Conservation (phyloP, 305 asterid species). For the Galium porrigens region DNA sequence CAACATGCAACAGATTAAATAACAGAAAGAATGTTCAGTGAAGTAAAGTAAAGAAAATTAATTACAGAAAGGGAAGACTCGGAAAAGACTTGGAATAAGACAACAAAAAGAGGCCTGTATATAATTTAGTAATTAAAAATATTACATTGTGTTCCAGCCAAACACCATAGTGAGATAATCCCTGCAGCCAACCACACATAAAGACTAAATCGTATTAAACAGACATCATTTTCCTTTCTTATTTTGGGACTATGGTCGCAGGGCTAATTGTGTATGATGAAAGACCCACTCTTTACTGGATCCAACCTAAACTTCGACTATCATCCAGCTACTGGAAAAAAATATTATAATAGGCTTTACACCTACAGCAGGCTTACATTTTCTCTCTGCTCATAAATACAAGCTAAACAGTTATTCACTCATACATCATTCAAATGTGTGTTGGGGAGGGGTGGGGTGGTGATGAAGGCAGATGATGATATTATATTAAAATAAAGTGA, state of each 20-base stretch:
- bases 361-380: background rate
- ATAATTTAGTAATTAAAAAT: no score
- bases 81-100: background rate
- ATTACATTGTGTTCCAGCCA: background rate
- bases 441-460: no score
- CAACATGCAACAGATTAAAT: background rate
- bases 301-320: background rate
- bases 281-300: background rate
- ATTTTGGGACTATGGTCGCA: background rate
- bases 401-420: background rate
- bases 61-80: no score
- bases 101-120: background rate
- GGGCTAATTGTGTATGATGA: background rate
- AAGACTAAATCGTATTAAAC: background rate
- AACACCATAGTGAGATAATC: background rate
- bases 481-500: background rate
- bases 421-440: background rate
- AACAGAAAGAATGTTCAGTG: background rate
- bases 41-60: background rate
- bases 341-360: no score
- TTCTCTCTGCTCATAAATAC: slow-evolving; percentile 1
- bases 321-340: background rate
- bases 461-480: background rate
- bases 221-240: background rate
- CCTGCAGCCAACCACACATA: background rate